Conservation (phyloP, 805 yeast species). For the Candida caryicola region DNA sequence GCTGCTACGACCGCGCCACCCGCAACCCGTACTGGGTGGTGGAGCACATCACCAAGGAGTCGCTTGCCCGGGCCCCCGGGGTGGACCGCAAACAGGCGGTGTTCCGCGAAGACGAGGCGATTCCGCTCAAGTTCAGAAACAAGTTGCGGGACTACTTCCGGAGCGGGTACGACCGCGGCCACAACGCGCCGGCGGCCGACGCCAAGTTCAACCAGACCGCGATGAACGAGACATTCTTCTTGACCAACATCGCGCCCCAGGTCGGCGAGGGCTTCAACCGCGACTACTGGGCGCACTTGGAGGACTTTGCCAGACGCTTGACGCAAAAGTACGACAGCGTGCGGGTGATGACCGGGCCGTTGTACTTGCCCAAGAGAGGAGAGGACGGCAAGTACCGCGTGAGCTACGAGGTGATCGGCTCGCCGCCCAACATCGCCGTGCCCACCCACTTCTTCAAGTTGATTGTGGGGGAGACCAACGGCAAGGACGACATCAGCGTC, state of each 20-base stretch:
- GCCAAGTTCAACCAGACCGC: conserved; percentile 88
- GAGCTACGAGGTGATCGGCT: conserved; percentile 88
- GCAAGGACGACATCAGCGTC: conserved; percentile 53
- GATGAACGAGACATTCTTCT: conserved; percentile 89
- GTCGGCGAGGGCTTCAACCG: conserved; percentile 97
- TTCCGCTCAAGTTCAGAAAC: conserved; percentile 77
- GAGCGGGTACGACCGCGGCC: conserved; percentile 95
- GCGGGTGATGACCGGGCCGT: conserved; percentile 89
- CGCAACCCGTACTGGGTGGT: conserved; percentile 88
- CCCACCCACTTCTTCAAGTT: conserved; percentile 96
- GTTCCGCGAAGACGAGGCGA: conserved; percentile 80
- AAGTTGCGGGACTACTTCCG: conserved; percentile 83
- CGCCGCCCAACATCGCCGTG: conserved; percentile 94
- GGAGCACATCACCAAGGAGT: conserved; percentile 80
- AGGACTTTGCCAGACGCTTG: conserved; percentile 78
- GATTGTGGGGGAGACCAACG: conserved; percentile 70
- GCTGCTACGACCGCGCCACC: conserved; percentile 81
- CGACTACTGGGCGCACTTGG: conserved; percentile 96
- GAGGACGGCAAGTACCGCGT: conserved; percentile 86
- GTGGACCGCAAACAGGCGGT: conserved; percentile 79
- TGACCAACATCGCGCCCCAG: conserved; percentile 94
- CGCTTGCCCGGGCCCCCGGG: conserved; percentile 47
- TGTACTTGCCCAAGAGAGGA: conserved; percentile 76
- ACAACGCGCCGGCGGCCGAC: conserved; percentile 96
- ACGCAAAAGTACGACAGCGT: conserved; percentile 72